Evolutionary conservation across 108 stramenopile species (phyloP).

Genomic region (Seminavis robusta): DNA sequence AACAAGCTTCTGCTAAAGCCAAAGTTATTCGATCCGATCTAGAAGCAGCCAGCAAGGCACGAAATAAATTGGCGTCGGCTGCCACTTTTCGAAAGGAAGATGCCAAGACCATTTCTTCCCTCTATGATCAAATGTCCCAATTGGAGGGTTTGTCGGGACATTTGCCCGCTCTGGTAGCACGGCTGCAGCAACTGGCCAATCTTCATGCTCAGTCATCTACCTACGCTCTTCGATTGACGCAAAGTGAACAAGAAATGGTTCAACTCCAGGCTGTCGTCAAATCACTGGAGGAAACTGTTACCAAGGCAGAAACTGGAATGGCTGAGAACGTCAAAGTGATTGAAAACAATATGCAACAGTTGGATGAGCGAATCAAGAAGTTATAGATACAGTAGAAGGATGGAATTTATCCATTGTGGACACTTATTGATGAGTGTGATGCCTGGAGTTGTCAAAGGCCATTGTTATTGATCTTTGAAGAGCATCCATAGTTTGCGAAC

Average conservation of each 20-base stretch:
- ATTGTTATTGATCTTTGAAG: no score
- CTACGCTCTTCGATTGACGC: slow-evolving; percentile 44
- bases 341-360: slow-evolving; percentile 56
- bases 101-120: slow-evolving; percentile 55
- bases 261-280: slow-evolving; percentile 34
- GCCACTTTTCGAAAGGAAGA: slow-evolving; percentile 46
- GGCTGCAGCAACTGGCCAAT: slow-evolving; percentile 56
- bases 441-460: no score
- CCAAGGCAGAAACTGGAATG: slow-evolving; percentile 53
- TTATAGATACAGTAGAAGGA: no score
- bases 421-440: no score
- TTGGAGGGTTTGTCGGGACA: slow-evolving; percentile 61
- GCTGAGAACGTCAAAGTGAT: slow-evolving; percentile 47
- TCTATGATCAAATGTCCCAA: slow-evolving; percentile 67
- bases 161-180: slow-evolving; percentile 58
- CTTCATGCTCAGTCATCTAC: slow-evolving; percentile 62
- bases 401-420: no score
- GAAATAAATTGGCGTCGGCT: slow-evolving; percentile 36
- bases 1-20: slow-evolving; percentile 42
- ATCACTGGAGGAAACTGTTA: slow-evolving; percentile 47
- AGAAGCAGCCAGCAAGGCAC: slow-evolving; percentile 65
- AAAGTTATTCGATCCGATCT: slow-evolving; percentile 65
- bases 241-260: slow-evolving; percentile 40
- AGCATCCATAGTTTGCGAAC: no score
- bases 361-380: slow-evolving; percentile 52